Evolutionary conservation across 345 rosid species (phyloP).

Genomic region (Rhodamnia argentea): DNA sequence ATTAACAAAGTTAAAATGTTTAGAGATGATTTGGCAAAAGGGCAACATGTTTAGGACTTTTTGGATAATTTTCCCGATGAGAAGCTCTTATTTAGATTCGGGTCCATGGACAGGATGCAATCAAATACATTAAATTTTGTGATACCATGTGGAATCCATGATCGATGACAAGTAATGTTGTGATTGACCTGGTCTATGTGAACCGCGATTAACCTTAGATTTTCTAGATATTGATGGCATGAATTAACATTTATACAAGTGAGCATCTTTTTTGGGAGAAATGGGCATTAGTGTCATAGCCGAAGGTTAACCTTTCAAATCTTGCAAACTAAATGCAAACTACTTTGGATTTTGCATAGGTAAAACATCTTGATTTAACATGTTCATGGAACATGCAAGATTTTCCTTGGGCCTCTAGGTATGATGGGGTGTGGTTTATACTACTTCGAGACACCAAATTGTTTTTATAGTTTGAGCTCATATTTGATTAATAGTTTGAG

Average conservation of each 20-base stretch:
- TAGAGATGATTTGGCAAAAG: too few relatives aligned
- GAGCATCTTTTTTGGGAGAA: not conserved
- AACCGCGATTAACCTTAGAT: not conserved
- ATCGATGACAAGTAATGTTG: not conserved
- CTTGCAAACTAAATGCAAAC: not conserved
- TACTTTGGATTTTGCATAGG: not conserved
- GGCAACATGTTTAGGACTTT: too few relatives aligned
- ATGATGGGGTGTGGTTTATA: too few relatives aligned
- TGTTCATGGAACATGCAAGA: not conserved
- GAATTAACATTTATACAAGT: not conserved
- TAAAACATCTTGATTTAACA: not conserved
- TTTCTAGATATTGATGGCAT: not conserved
- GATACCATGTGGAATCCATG: not conserved
- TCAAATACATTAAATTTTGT: not conserved
- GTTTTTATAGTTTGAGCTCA: too few relatives aligned
- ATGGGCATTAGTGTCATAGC: not conserved
- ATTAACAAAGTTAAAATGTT: too few relatives aligned
- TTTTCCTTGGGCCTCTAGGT: not conserved
- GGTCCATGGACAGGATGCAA: not conserved
- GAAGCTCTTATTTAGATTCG: not conserved
- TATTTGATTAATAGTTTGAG: too few relatives aligned
- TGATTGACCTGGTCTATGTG: not conserved
- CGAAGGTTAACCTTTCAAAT: not conserved
- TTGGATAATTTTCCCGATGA: not conserved
- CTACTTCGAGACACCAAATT: too few relatives aligned